Evolutionary conservation across 164 flowering plant species (phyloP), one percentile per base, ranked within the genome.

Genomic region (Liquidambar formosana): DNA sequence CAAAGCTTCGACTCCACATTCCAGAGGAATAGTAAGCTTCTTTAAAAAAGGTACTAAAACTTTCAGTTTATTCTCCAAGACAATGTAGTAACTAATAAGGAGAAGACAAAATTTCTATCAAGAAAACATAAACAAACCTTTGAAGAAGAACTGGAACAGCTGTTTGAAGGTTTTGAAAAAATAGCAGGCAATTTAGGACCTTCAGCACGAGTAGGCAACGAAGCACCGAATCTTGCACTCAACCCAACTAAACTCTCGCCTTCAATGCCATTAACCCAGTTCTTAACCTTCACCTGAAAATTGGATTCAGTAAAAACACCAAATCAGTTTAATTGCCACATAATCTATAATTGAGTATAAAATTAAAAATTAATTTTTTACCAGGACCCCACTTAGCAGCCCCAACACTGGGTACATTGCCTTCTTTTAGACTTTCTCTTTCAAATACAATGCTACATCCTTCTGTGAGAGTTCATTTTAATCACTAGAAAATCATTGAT

Each of bases 201-300:
- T 48, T 86, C 26, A 49, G 76, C 79, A n/a, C 77, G 54, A 61
- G 79, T 23, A 62, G 97, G 96, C 79, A 89, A 72, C 26, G 61
- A 15, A 67, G 87, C 61, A 63, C 98, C 98, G 84, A 93, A 93
- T 54, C 79, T 73, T 58, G 97, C 98, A 79, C 77, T 81, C 66
- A 86, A 45, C 16, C 95, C 98, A 48, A 61, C 78, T 8, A 85
- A 21, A 64, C 68, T 72, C 60, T 85, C 78, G 25, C 71, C 79
- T 78, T 87, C 79, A 21, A 5, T 61, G 45, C 88, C 92, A 75
- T 88, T 61, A 46, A 82, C 84, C 98, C 98, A 93, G 25, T 58
- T 88, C 77, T 80, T 79, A 65, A 93, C 88, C 83, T 84, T 88
- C 69, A 88, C 97, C 98, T 93, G 84, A 38, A 74, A 63, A 61